phyloP scores from a whole-genome alignment of 805 yeast genomes.

The Saccharomycopsis lassenensis region DNA sequence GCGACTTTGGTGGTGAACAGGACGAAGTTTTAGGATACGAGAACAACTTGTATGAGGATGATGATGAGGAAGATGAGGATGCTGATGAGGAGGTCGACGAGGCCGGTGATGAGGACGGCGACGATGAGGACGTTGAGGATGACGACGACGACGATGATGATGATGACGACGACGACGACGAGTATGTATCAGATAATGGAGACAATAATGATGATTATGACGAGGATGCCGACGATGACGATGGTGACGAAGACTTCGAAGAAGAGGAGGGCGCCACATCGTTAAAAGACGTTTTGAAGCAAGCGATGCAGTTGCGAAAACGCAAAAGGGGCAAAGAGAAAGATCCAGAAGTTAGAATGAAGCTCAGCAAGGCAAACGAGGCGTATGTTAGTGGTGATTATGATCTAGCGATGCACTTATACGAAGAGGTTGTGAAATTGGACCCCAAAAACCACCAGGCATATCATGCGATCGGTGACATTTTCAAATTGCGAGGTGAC shows the following conservation, averaged over 20 bases:
- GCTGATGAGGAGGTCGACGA: slow-evolving; percentile 25
- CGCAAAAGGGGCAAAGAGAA: slow-evolving; percentile 27
- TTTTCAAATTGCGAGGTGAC: slow-evolving; percentile 57
- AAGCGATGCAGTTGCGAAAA: slow-evolving; percentile 22
- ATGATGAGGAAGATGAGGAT: slow-evolving; percentile 20
- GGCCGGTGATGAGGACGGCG: slow-evolving; percentile 19
- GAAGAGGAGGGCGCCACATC: slow-evolving; percentile 20
- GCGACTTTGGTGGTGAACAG: slow-evolving; percentile 3
- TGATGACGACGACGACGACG: slow-evolving; percentile 19
- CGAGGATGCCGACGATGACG: slow-evolving; percentile 18
- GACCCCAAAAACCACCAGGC: slow-evolving; percentile 77
- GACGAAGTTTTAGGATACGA: no score
- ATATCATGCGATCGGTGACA: slow-evolving; percentile 80
- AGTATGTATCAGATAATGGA: slow-evolving; percentile 14
- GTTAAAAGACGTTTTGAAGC: slow-evolving; percentile 4
- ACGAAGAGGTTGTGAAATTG: slow-evolving; percentile 58
- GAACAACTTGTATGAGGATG: background rate
- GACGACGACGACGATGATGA: slow-evolving; percentile 23
- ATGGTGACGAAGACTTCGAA: slow-evolving; percentile 24
- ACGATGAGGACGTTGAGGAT: slow-evolving; percentile 20
- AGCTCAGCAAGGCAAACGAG: slow-evolving; percentile 66
- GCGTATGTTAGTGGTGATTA: slow-evolving; percentile 61
- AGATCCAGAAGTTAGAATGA: slow-evolving; percentile 62
- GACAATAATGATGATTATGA: slow-evolving; percentile 21
- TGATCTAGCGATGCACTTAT: slow-evolving; percentile 47